Evolutionary conservation across 768 basidiomycete species (phyloP), one percentile per base, ranked within the genome.

Genomic region (Phaeolepiota aurea): DNA sequence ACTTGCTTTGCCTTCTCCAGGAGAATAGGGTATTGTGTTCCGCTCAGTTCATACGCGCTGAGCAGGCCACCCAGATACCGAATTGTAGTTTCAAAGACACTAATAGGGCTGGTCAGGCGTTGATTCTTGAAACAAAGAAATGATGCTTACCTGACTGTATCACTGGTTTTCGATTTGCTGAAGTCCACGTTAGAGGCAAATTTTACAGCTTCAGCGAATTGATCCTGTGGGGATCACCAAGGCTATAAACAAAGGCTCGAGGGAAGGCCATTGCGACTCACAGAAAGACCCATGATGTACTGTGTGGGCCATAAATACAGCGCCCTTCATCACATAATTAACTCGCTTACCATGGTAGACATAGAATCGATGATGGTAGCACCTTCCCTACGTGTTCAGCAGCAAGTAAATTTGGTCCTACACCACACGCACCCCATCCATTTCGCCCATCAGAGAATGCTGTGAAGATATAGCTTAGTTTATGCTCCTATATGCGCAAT

Each of bases 51-150:
- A 46, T 77, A 87, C 2, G 82, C 73, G 41, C 74, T 79, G 31
- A 87, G 52, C 10, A 84, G 59, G 1, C 81, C 81, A 3, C 73
- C 85, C 2, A 87, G 51, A 38, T 77, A 80, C 32, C 85, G 82
- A 48, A 87, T 87, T 0, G 79, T 84, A 1, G 81, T 82, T 57
- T 87, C 85, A 49, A 87, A 87, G 2, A 87, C 62, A 45, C 79
- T 28, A n/a, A 7, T n/a, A 28, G 25, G n/a, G 7, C n/a, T n/a
- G n/a, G n/a, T n/a, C n/a, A n/a, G n/a, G n/a, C n/a, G n/a, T n/a
- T n/a, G n/a, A n/a, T n/a, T n/a, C n/a, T n/a, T n/a, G n/a, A n/a
- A n/a, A n/a, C n/a, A n/a, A n/a, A n/a, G n/a, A n/a, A n/a, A 28
- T 7, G n/a, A 28, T 28, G n/a, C 25, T 28, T 28, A n/a, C 25